Evolutionary conservation across 2,329 filamentous ascomycete species (phyloP), one percentile per base, ranked within the genome.

Genomic region (Aspergillus fischeri): DNA sequence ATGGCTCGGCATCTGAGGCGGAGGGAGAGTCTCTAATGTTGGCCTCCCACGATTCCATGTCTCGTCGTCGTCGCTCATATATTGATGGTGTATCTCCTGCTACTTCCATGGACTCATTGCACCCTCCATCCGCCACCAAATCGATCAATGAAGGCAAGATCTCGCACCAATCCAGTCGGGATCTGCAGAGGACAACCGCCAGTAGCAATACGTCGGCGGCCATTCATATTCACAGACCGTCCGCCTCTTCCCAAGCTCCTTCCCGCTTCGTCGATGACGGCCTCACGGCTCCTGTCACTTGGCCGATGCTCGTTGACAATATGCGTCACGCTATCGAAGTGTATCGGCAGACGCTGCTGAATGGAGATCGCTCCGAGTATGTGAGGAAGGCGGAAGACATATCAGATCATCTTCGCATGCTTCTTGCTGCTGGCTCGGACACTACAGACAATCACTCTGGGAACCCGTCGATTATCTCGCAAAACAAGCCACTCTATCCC

Each of bases 361-460:
- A 86, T 66, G 88, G 87, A 61, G 87, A 89, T 68, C 87, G 92
- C 27, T 90, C 92, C 2, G 92, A 97, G 70, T 97, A 96, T 73
- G 94, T 97, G 27, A 88, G 89, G 57, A 85, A 90, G 61, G 94
- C 94, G n/a, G 94, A 99, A 75, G 93, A 99, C 70, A 97, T 99
- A 53, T 97, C 94, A 4, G 94, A 99, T 72, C 93, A 99, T 72
- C 80, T 99, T 56, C 89, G 94, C 55, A 82, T 97, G 63, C 84
- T 99, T 7, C 85, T 99, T n/a, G 92, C 92, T 29, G 94, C 94
- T 55, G 94, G 92, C 8, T 99, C 94, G 35, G 92, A 93, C 55
- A 99, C 94, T 1, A 99, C 94, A 0, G 94, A 99, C 75, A 99
- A 99, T 70, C 94, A 99, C 73, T 97, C 94, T 21, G 94, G 94